phyloP scores from a whole-genome alignment of 2,329 filamentous ascomycete genomes.

The Calonectria ilicicola region DNA sequence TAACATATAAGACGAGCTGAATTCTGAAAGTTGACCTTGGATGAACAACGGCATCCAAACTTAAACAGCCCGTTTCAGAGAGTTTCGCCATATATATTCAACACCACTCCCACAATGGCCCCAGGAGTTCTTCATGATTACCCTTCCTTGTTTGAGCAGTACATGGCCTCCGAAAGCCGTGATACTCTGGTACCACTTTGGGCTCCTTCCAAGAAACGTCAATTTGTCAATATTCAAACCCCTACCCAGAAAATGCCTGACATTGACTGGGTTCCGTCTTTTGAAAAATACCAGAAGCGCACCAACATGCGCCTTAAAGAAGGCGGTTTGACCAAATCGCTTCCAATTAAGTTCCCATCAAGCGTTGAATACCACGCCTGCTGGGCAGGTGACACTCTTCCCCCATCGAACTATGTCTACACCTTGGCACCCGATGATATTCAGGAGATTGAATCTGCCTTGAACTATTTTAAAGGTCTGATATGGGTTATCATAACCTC shows the following conservation, averaged over 20 bases:
- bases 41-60: neutral
- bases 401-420: neutral
- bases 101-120: neutral
- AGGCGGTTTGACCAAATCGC: neutral
- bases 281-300: neutral
- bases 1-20: neutral
- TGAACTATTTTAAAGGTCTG: neutral
- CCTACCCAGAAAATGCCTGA: neutral
- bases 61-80: neutral
- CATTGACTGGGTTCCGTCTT: neutral
- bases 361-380: neutral
- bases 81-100: neutral
- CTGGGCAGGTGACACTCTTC: slow-evolving; percentile 7
- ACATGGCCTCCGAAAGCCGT: neutral
- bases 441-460: neutral
- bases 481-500: neutral
- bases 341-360: neutral
- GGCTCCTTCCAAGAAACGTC: neutral
- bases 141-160: neutral
- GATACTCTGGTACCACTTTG: neutral
- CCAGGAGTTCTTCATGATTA: neutral
- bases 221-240: neutral
- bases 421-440: neutral
- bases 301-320: neutral
- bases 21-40: neutral